Conservation (phyloP, 148 eudicot genomes). For the Camellia sinensis region DNA sequence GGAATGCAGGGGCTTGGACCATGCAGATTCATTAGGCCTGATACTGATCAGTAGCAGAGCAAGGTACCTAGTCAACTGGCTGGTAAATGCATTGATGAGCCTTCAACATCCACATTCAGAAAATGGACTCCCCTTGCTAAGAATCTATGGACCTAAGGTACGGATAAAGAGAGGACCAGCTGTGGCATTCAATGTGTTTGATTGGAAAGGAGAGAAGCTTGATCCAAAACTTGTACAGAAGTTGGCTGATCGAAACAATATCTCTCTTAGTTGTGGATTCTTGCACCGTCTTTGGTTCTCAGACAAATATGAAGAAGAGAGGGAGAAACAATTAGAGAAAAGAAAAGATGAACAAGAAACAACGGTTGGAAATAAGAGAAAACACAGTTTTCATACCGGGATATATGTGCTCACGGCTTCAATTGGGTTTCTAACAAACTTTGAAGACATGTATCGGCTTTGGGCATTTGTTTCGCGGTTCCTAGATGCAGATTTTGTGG, state of each 20-base stretch:
- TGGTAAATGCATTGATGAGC: conserved; percentile 50
- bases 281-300: conserved; percentile 52
- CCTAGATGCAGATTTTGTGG: conserved; percentile 82
- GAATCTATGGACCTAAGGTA: conserved; percentile 64
- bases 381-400: conserved; percentile 17
- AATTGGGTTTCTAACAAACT: conserved; percentile 58
- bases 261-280: conserved; percentile 53
- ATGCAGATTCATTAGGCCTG: conserved; percentile 65
- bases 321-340: conserved; percentile 26
- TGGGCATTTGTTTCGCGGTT: conserved; percentile 79
- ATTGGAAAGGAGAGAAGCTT: conserved; percentile 71
- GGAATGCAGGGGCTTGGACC: conserved; percentile 55
- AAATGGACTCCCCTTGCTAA: conserved; percentile 36
- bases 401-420: conserved; percentile 48
- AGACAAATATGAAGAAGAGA: conserved; percentile 41
- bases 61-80: conserved; percentile 63
- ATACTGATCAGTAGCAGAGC: conserved; percentile 47
- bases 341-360: conserved; percentile 12
- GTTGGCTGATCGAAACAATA: conserved; percentile 61
- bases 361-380: conserved; percentile 13
- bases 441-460: conserved; percentile 70
- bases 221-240: conserved; percentile 71
- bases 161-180: conserved; percentile 50
- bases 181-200: conserved; percentile 59
- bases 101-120: conserved; percentile 57